phyloP scores from a whole-genome alignment of 768 basidiomycete species.

The Dictyophora rubrovolvata region DNA sequence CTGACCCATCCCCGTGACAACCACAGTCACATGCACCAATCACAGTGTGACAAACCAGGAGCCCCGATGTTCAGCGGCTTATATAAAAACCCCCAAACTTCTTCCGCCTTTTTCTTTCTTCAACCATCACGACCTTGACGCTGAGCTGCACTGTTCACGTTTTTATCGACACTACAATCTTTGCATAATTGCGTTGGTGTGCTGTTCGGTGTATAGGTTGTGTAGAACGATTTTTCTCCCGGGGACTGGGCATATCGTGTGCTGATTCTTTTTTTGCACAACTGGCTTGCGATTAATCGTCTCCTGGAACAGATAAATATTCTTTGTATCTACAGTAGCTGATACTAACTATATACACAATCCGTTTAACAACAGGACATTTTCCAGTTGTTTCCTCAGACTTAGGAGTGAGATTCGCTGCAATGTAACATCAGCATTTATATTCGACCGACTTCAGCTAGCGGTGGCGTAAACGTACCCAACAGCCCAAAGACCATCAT shows the following conservation, averaged over 20 bases:
- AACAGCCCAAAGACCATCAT: background rate
- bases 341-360: background rate
- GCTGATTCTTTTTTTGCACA: background rate
- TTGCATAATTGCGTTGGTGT: background rate
- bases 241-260: constrained; percentile 7
- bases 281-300: constrained; percentile 6
- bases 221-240: background rate
- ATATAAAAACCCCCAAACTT: background rate
- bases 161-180: background rate
- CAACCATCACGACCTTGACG: constrained; percentile 1
- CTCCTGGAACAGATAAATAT: background rate
- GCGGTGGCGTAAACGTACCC: background rate
- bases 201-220: background rate
- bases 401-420: background rate
- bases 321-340: background rate
- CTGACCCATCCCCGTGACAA: background rate
- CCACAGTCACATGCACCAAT: background rate
- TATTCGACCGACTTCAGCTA: background rate
- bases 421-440: background rate
- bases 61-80: background rate
- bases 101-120: background rate
- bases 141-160: background rate
- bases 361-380: background rate
- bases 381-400: background rate
- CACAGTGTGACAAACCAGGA: background rate